Evolutionary conservation across 148 eudicot genomes (phyloP), one percentile per base, ranked within the genome.

Genomic region (Fagopyrum homotropicum): DNA sequence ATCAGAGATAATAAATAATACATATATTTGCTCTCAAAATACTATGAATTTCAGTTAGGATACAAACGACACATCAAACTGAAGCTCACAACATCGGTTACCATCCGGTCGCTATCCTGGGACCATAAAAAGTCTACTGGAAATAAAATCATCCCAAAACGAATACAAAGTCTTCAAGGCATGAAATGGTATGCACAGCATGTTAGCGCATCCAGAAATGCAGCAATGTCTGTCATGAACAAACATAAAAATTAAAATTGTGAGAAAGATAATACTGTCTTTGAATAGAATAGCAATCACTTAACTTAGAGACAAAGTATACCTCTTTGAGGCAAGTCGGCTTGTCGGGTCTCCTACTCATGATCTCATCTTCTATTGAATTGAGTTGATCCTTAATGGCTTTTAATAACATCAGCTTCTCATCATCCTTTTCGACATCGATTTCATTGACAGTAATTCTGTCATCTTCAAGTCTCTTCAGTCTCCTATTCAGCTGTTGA

Each of bases 331-430:
- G 76, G 59, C 78, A 72, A 75, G 79, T 66, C 45, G 43, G 22
- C 77, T 84, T 83, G 17, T 80, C 69, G n/a, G 72, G 61, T 75
- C 76, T 86, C 88, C 73, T 78, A 48, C 83, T 78, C 77, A 75
- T 76, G 55, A 95, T 77, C 69, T 92, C 99, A 5, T 81, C 78
- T 43, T 90, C 93, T 69, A 92, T 76, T 7, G 81, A 82, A 75
- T 83, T 81, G 14, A 95, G 75, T 80, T 88, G 87, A 72, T 83
- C 92, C 76, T 77, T 80, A 15, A 95, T 92, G 83, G 85, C 96
- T 72, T 84, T 82, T 84, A 95, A 83, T 55, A 95, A 66, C 52
- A 74, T 78, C 75, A 86, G 29, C 55, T 88, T 81, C 76, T 88
- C 91, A 44, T 82, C 85, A 63, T 76, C 85, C 69, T 51, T 72